Base-by-base conservation (phyloP, 495 filamentous ascomycete genomes). In the Aspergillus baeticus region DNA sequence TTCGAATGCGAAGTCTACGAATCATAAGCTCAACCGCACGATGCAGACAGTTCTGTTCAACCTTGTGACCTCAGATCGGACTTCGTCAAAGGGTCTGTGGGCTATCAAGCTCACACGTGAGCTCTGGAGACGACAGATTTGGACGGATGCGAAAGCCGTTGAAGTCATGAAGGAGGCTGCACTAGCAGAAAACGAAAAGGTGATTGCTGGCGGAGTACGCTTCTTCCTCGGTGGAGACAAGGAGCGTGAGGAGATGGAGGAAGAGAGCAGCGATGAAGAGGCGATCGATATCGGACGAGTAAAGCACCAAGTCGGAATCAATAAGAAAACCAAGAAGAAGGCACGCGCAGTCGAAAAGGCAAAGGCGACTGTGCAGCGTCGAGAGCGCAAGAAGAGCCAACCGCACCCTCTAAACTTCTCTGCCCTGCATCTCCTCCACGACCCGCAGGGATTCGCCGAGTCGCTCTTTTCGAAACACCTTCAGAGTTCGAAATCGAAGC, bases 181-280 rank as follows among this genome's bases (percentile, higher is more conserved):
- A 48, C 70, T 96, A 57, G 80, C 87, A 2, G 84, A 93, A 33
- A 92, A 96, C 58, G 87, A 91, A 57, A 98, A 98, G 73, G 90
- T 98, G 15, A 84, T 94, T 35, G 71, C 85, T 14, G 91, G 91
- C 7, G 92, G 90, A 33, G 89, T 96, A 2, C 80, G 89, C 29
- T 99, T 97, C 77, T 99, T 99, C 76, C 77, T 99, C 1, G 95
- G 95, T 23, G 92, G 92, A 21, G 92, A 97, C 69, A 88, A 92
- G 69, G 94, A 96, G 73, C 81, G 91, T 52, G 94, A 98, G 65
- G 93, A 98, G 60, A 76, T 87, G 43, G 89, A 92, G 35, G 92
- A 96, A 48, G 92, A 96, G 45, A 88, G 83, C 67, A 92, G 89
- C 69, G 91, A 92, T 65, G 83, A 84, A 10, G 88, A 91, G 17